Conservation (phyloP, 495 filamentous ascomycete species). For the Jackrogersella multiformis region DNA sequence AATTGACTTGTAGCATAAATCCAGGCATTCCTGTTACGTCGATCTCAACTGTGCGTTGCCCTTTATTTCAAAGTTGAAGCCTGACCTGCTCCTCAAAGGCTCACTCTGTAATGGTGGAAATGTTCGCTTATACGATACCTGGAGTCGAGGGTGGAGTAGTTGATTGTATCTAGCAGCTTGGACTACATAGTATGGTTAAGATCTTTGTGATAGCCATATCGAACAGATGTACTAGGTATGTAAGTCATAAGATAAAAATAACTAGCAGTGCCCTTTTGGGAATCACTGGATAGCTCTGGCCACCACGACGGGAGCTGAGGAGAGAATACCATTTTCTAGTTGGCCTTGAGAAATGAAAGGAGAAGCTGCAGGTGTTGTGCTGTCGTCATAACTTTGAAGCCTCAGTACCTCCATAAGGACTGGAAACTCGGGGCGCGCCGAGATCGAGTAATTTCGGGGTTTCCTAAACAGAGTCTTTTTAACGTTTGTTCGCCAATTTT, state of each 20-base stretch:
- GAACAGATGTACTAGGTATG: too few relatives aligned
- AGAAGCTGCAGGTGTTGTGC: background rate
- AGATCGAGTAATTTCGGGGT: conserved; percentile 19
- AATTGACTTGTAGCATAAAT: conserved; percentile 6
- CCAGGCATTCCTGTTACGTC: conserved; percentile 6
- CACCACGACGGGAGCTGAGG: background rate
- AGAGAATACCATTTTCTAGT: background rate
- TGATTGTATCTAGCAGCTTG: background rate
- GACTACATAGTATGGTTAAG: background rate
- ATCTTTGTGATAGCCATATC: conserved; percentile 1
- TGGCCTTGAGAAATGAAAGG: background rate
- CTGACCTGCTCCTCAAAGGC: background rate
- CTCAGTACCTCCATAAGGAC: background rate
- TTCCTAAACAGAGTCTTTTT: conserved; percentile 12
- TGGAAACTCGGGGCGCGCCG: conserved; percentile 17
- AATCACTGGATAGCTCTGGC: background rate
- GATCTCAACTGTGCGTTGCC: conserved; percentile 26
- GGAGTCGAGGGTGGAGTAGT: background rate
- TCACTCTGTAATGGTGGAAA: background rate
- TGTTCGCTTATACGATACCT: background rate
- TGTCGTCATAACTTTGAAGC: background rate
- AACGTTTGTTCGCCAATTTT: background rate
- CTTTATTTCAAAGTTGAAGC: background rate
- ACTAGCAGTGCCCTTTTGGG: background rate
- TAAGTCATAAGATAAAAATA: conserved; percentile 12